Base-by-base conservation (phyloP, 2,329 filamentous ascomycete genomes). In the Pezicula rhizophila region DNA sequence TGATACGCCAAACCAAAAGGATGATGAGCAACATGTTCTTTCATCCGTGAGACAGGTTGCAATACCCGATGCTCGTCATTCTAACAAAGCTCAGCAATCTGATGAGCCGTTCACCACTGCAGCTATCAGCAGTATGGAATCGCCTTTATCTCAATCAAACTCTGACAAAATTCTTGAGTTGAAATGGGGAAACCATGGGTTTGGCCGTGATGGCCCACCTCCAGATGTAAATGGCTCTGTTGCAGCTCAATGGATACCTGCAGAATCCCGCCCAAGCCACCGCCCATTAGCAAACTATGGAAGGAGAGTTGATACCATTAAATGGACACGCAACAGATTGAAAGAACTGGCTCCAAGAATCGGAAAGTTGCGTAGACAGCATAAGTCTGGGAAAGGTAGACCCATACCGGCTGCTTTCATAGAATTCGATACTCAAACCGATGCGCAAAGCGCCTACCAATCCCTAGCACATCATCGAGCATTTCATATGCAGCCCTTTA, bases 361-460 rank as follows among this genome's bases (percentile, higher is more conserved):
- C 35, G 54, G 46, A 31, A 64, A 65, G 45, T 23, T 66, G 14
- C 56, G 64, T 14, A 56, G 57, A 28, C 53, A 62, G 33, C 63
- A 66, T 44, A 55, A 73, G 48, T 68, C 70, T 42, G 71, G 78
- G 33, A 70, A 83, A 41, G 74, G 66, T 2, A 72, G 74, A 50
- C 68, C 72, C 50, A 70, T 81, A 46, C 76, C 78, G 37, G 77
- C 82, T 2, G 78, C 82, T 8, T 87, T 87, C 57, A 78, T 87
- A 26, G 81, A 86, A 53, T 87, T 85, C 59, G 71, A 75, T 49
- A 74, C 71, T 2, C 77, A 84, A 54, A 67, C 73, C 33, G 79
- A 80, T 49, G 83, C 83, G 3, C 83, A 87, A 61, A 67, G 69
- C 49, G 81, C 83, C 6, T 86, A 75, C 60, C 83, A 86, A 60